A percentile compares a stretch with the other conserved stretches of the same genome.
These are phyloP conservation scores for Fusarium sp. DNA, from an alignment of 2,329 filamentous ascomycete species.

Conservation along the genomic window DNA sequence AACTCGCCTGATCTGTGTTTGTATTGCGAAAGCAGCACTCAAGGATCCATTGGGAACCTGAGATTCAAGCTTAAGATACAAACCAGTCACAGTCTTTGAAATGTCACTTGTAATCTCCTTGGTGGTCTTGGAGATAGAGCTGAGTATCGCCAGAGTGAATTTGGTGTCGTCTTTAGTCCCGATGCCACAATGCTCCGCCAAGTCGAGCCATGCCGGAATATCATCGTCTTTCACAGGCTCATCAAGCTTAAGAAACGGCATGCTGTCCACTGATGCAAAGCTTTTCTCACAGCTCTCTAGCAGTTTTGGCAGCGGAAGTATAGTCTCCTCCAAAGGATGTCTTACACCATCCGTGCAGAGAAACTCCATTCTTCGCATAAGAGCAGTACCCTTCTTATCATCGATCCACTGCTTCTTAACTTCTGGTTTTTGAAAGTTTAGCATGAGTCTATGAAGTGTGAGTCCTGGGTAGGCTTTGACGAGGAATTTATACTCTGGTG, in stretches of 20 bases:
- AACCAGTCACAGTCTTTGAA: not conserved
- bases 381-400: not conserved
- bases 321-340: not conserved
- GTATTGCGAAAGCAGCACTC: accelerated
- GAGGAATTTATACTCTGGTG: not conserved
- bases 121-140: not conserved
- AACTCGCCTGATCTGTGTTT: not conserved
- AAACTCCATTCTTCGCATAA: not conserved
- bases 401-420: not conserved
- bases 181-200: not conserved
- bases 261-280: not conserved
- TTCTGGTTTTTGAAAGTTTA: not conserved
- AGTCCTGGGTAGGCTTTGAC: not conserved
- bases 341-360: not conserved
- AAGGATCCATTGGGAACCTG: not conserved
- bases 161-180: not conserved
- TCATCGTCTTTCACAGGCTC: not conserved
- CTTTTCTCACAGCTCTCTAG: not conserved
- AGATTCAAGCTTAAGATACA: not conserved
- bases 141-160: not conserved
- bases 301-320: not conserved
- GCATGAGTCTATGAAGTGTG: not conserved
- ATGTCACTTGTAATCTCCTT: not conserved
- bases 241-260: not conserved
- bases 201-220: not conserved